phyloP scores from a whole-genome alignment of 768 basidiomycete species.

The Tephrocybe sp. region DNA sequence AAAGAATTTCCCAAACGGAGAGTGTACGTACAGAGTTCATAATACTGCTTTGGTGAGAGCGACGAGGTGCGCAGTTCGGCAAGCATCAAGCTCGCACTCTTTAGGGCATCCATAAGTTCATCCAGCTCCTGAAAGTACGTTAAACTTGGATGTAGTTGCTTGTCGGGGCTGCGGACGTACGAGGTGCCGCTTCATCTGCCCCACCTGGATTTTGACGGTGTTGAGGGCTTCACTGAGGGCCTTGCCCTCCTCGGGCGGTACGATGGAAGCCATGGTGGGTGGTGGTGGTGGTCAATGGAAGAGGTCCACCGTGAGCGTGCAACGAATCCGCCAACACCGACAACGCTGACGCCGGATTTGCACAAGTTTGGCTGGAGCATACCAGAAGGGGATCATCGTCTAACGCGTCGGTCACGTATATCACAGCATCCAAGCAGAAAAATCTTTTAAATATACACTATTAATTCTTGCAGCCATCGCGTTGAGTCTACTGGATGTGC shows the following conservation, averaged over 20 bases:
- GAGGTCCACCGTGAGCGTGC: slow-evolving; percentile 7
- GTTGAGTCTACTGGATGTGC: no score
- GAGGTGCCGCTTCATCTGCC: slow-evolving; percentile 93
- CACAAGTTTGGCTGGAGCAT: slow-evolving; percentile 12
- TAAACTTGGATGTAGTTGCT: slow-evolving; percentile 1
- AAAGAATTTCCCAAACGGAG: neutral
- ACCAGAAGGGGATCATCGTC: no score
- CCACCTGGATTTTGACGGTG: slow-evolving; percentile 87
- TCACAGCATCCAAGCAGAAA: no score
- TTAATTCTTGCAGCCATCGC: no score
- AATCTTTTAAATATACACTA: no score
- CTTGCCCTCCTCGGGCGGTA: slow-evolving; percentile 73
- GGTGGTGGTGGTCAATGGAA: neutral
- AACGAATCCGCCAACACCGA: neutral
- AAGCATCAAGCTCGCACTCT: slow-evolving; percentile 96
- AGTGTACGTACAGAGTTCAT: slow-evolving; percentile 80
- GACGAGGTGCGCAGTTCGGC: slow-evolving; percentile 93
- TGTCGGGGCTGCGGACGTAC: slow-evolving; percentile 41
- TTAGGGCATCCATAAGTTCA: slow-evolving; percentile 98
- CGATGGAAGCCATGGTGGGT: slow-evolving; percentile 22
- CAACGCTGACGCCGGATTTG: slow-evolving; percentile 1
- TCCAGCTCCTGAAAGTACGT: slow-evolving; percentile 69
- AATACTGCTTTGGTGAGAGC: slow-evolving; percentile 95
- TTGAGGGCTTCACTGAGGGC: slow-evolving; percentile 80
- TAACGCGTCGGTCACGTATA: no score